Base-by-base conservation (phyloP, 2,329 filamentous ascomycete genomes). In the Gaeumannomyces sp. region DNA sequence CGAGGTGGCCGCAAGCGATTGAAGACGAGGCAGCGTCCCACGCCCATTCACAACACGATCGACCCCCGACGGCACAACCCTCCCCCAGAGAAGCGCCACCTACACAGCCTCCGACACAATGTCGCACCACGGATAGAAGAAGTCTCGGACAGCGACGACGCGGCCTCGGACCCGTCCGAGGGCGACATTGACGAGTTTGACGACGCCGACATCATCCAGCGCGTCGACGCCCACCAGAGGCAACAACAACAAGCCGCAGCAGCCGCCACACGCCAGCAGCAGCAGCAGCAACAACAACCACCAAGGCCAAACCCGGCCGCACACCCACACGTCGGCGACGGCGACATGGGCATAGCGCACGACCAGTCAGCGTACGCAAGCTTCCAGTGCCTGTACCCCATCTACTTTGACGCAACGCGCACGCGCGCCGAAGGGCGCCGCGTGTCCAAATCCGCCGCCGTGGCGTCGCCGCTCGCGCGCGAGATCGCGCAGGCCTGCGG, bases 91-190 rank as follows among this genome's bases (percentile, higher is more conserved):
- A 14, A 35, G 33, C 33, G 33, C 5, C n/a, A 11, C 1, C 45
- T 6, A 16, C 45, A 6, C 16, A 50, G 16, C 6, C 33, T 11
- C 19, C 45, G 45, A 53, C 45, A 6, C 45, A 69, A 95, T 96
- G 92, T 91, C 92, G 59, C 89, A 95, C 80, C 93, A 66, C 89
- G 89, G 67, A 89, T 98, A 76, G 95, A 99, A 84, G 95, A 98
- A 78, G 89, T 97, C 68, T 92, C 89, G 66, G 92, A 96, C 81
- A 88, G 85, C 76, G 90, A 92, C 77, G 82, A 83, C 70, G 88
- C 86, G 66, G 79, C 82, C 70, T 92, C 90, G 19, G 94, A 98
- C 79, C 92, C 94, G 64, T 91, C 92, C 68, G 93, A 97, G 78
- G 89, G 89, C 76, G 90, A 95, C 78, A 90, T 93, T 72, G 83